Conservation (phyloP, 1,139 yeast species). For the Candida tropicalis region DNA sequence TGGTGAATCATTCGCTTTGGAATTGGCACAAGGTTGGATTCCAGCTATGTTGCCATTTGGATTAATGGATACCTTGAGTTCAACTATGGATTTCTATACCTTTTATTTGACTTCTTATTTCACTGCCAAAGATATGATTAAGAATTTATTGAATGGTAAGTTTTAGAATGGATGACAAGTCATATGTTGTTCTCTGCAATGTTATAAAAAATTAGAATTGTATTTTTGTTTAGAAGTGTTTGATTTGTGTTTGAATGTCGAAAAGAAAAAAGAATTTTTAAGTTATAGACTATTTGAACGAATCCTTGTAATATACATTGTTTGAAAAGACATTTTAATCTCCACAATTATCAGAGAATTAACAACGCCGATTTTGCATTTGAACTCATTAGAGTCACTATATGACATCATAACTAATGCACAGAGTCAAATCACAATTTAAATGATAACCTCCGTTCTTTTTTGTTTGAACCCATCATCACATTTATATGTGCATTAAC, state of each 20-base stretch:
- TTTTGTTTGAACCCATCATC: not conserved
- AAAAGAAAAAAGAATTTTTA: too few relatives aligned
- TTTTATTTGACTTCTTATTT: constrained; percentile 67
- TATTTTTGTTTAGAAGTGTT: too few relatives aligned
- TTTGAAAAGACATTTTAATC: too few relatives aligned
- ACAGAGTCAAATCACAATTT: not conserved
- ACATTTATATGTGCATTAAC: not conserved
- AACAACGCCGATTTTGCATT: too few relatives aligned
- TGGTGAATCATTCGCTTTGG: constrained; percentile 80
- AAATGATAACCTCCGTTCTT: too few relatives aligned
- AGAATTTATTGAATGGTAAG: constrained; percentile 69
- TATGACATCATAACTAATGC: not conserved
- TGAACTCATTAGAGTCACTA: too few relatives aligned
- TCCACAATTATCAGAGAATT: too few relatives aligned
- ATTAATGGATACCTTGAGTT: constrained; percentile 72
- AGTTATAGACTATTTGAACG: too few relatives aligned
- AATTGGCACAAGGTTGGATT: constrained; percentile 98
- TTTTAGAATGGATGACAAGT: constrained; percentile 34
- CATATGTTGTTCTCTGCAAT: too few relatives aligned
- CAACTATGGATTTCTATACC: constrained; percentile 78
- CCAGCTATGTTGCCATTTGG: constrained; percentile 99
- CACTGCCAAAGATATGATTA: constrained; percentile 78
- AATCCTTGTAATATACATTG: too few relatives aligned
- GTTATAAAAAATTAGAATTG: too few relatives aligned
- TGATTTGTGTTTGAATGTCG: too few relatives aligned